Evolutionary conservation across 768 basidiomycete genomes (phyloP), one percentile per base, ranked within the genome.

Genomic region (Phylloporus scabripes): DNA sequence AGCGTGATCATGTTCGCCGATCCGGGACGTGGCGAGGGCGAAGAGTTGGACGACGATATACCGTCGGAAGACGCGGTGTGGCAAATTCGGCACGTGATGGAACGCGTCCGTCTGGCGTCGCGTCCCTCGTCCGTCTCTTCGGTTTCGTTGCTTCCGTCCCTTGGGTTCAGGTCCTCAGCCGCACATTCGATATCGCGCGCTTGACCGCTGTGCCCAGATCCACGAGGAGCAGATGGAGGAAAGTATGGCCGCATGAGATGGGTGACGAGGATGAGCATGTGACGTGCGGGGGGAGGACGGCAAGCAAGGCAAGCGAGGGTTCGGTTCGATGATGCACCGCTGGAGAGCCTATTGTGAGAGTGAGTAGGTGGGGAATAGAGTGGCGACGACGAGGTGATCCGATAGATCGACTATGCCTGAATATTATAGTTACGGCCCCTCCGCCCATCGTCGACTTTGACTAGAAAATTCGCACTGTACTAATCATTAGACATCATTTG

Each of bases 111-210:
- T 37, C n/a, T n/a, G n/a, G 17, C 20, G 11, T n/a, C 18, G 11
- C 37, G 17, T 1, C 43, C 5, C 24, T 50, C n/a, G 66, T 66
- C 7, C 40, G 51, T 40, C 52, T 43, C 15, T 64, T 66, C 20
- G 59, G 57, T 10, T 64, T 64, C 43, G 64, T 36, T 12, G 40
- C 20, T 0, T 56, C 51, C 66, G 64, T 68, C 23, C 50, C 39
- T 3, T 49, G 51, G 60, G 66, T 62, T 64, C 62, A 68, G 0
- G 1, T 20, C 4, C 41, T 7, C 26, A 66, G 45, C 4, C 65
- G 59, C 3, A 56, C 51, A 6, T 54, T 58, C n/a, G 69, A 38
- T 31, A 61, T 5, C n/a, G 17, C 1, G 7, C 15, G 8, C 9
- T 58, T 57, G 12, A 55, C 55, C 6, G 63, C 59, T 3, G 34